Evolutionary conservation across 192 early-diverging fungal genomes (phyloP), one percentile per base, ranked within the genome.

Genomic region (Mortierella alpina): DNA sequence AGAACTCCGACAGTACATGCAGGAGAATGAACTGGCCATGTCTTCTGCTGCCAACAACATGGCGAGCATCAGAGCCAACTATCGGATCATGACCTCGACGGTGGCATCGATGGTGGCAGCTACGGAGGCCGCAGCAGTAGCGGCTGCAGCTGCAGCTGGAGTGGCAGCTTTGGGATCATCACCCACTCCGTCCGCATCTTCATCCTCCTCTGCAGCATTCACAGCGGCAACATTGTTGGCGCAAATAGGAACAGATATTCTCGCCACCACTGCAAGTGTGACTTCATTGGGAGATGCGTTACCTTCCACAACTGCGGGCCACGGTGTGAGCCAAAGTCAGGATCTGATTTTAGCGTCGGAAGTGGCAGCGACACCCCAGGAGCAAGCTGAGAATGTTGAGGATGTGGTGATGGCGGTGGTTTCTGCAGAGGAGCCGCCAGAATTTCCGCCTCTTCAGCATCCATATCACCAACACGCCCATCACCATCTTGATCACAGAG

Each of bases 1-100:
- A 20, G 87, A 90, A 8, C 63, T 90, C 13, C 70, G 86, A 44
- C 44, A 60, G 6, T 82, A 66, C 12, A 80, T 80, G 77, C 64
- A 68, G 15, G 77, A 80, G 50, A 51, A 72, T 15, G 66, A 59
- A 0, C 42, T 46, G n/a, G 53, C 55, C 2, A 5, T n/a, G 15
- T 17, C 66, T 14, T 56, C 51, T 9, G 49, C 42, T 18, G 31
- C 64, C 6, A 62, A 22, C 45, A 23, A 58, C 48, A 14, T 76
- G 45, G 53, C 46, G 6, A 70, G n/a, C 23, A 67, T 72, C 22
- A 59, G 52, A 7, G 70, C 63, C 4, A 63, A 18, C 20, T 66
- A 63, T 49, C 15, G 58, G 17, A 64, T 47, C 46, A 63, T 63
- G 13, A 61, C 53, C 47, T 52, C 62, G 10, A 17, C 60, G 6